Percentiles rank a stretch among this genome's conserved stretches.
Conservation (phyloP, 23 red algal genomes). For the Gracilaria gracilis region DNA sequence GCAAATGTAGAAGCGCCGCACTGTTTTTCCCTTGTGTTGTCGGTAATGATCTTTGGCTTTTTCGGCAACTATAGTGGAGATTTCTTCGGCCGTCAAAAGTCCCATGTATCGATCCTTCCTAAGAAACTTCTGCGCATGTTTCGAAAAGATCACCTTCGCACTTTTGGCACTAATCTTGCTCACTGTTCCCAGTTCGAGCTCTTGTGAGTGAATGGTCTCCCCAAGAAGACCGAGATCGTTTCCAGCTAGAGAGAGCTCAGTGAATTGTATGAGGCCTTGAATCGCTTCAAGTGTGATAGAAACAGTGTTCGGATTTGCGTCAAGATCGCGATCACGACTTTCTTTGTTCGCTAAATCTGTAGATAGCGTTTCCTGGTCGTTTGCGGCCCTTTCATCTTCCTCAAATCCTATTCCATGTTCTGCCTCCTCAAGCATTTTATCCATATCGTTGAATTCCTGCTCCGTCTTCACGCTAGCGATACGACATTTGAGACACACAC, state of each 20-base stretch:
- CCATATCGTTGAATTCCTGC: conserved; percentile 35
- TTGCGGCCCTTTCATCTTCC: not conserved
- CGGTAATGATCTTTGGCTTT: conserved; percentile 39
- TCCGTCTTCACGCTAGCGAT: conserved; percentile 1
- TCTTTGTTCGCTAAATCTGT: not conserved
- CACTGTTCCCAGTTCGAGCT: conserved; percentile 51
- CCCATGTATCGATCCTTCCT: not conserved
- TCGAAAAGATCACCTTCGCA: conserved; percentile 16
- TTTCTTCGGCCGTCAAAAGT: conserved; percentile 21
- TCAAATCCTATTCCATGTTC: conserved; percentile 33
- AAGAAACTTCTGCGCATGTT: not conserved
- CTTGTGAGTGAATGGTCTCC: conserved; percentile 28
- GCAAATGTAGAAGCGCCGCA: conserved; percentile 44
- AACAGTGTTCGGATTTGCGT: not conserved
- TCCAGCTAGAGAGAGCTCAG: not conserved
- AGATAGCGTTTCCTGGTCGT: not conserved
- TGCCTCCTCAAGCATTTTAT: conserved; percentile 57
- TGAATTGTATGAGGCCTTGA: not conserved
- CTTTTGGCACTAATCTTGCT: conserved; percentile 16
- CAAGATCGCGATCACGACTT: not conserved
- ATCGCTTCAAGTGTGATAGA: not conserved
- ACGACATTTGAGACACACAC: conserved; percentile 39
- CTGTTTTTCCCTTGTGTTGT: conserved; percentile 43
- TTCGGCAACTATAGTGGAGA: conserved; percentile 10
- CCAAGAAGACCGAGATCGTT: conserved; percentile 11